These are phyloP conservation scores for Zygotorulaspora chibaensis DNA, from an alignment of 805 yeast genomes.

Conservation along the genomic window DNA sequence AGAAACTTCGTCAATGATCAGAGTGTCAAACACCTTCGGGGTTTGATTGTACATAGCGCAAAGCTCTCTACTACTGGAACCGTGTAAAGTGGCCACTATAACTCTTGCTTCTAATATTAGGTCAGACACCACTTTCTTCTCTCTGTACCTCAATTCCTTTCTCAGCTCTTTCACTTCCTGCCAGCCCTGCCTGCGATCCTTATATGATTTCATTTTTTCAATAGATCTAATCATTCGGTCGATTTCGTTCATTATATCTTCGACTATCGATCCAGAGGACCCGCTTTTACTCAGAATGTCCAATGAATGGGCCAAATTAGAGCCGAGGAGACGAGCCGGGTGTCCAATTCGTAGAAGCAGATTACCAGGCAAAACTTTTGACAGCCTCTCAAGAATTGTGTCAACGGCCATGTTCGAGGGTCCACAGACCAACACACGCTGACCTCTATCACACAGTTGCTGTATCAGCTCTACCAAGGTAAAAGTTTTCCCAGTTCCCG, in stretches of 20 bases:
- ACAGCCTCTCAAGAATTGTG: constrained; percentile 76
- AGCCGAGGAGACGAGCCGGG: constrained; percentile 74
- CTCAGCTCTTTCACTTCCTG: constrained; percentile 61
- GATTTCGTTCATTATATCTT: constrained; percentile 70
- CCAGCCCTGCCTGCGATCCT: constrained; percentile 65
- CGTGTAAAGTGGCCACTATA: constrained; percentile 81
- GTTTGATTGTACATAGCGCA: constrained; percentile 44
- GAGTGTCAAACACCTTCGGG: constrained; percentile 57
- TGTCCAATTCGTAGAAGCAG: constrained; percentile 83
- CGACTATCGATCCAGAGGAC: constrained; percentile 55
- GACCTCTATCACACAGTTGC: constrained; percentile 54
- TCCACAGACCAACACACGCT: constrained; percentile 80
- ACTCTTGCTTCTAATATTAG: constrained; percentile 60
- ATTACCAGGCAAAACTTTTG: constrained; percentile 40
- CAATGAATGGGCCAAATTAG: constrained; percentile 64
- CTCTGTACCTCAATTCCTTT: constrained; percentile 65
- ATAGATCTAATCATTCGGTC: constrained; percentile 51
- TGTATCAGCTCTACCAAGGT: constrained; percentile 78
- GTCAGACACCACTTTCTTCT: constrained; percentile 56
- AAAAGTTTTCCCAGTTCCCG: constrained; percentile 79
- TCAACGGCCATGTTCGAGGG: constrained; percentile 93
- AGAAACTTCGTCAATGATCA: constrained; percentile 92
- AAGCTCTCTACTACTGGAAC: constrained; percentile 72
- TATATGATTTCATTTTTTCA: constrained; percentile 57
- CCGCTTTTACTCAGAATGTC: constrained; percentile 63